These are phyloP conservation scores for Populus hybrid DNA, from an alignment of 441 rosid genomes.

Conservation along the genomic window DNA sequence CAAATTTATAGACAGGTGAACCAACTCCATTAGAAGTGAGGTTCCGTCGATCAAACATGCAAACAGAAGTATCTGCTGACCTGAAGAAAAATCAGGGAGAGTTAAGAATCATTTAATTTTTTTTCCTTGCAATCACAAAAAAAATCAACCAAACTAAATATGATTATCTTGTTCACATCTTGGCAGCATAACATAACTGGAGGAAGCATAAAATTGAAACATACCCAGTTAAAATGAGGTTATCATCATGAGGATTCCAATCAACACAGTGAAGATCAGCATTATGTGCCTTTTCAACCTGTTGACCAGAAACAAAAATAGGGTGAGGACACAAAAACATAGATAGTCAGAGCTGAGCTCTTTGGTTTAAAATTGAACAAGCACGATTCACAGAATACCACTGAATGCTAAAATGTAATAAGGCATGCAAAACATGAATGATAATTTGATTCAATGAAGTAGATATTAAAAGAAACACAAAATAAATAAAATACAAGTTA, in stretches of 20 bases:
- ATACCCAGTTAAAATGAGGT: conserved; percentile 92
- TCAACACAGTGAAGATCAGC: conserved; percentile 98
- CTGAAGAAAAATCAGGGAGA: conserved; percentile 34
- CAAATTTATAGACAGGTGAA: conserved; percentile 74
- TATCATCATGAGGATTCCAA: conserved; percentile 89
- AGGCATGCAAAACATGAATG: neutral
- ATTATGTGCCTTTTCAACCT: conserved; percentile 96
- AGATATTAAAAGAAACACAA: neutral
- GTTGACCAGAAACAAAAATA: conserved; percentile 18
- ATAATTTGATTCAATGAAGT: neutral
- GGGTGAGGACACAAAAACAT: neutral
- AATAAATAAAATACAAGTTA: neutral
- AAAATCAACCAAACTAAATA: neutral
- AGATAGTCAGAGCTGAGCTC: neutral
- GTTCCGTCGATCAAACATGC: conserved; percentile 85
- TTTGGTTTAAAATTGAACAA: neutral
- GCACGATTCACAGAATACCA: neutral
- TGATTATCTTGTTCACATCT: neutral
- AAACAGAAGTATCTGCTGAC: conserved; percentile 91
- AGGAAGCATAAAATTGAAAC: conserved; percentile 11
- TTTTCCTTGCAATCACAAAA: neutral
- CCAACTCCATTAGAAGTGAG: conserved; percentile 79
- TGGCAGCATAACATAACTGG: neutral
- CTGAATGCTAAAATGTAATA: neutral
- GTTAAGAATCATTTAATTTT: conserved; percentile 6